phyloP scores from a whole-genome alignment of 768 basidiomycete genomes.

The Boletus vinaceobasis region DNA sequence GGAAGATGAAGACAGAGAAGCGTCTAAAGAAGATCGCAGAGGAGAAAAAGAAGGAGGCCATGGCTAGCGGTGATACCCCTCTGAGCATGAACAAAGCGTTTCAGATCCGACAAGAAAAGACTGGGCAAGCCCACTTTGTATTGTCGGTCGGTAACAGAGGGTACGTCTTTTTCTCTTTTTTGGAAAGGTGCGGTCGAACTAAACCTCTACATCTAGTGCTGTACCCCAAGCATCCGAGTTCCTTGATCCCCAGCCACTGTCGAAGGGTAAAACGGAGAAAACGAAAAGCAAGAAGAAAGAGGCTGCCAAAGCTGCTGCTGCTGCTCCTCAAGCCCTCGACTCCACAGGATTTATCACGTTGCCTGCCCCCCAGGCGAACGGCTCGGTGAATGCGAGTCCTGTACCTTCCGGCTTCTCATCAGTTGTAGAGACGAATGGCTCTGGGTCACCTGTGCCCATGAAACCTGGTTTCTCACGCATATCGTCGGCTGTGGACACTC shows the following conservation, averaged over 20 bases:
- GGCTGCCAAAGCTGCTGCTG: constrained; percentile 40
- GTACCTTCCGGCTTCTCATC: constrained; percentile 39
- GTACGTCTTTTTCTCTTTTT: constrained; percentile 40
- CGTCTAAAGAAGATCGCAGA: constrained; percentile 96
- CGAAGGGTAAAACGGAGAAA: constrained; percentile 83
- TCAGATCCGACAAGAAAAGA: constrained; percentile 87
- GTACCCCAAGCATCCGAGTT: constrained; percentile 85
- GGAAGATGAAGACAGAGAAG: constrained; percentile 97
- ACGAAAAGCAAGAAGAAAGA: constrained; percentile 79
- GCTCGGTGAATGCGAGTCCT: constrained; percentile 41
- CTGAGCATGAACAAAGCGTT: constrained; percentile 94
- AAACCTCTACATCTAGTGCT: constrained; percentile 47
- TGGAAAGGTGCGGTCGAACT: neutral
- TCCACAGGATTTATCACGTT: constrained; percentile 69
- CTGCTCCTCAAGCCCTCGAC: constrained; percentile 43
- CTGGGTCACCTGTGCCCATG: constrained; percentile 58
- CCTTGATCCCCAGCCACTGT: constrained; percentile 73
- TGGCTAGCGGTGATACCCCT: constrained; percentile 94
- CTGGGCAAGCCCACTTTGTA: constrained; percentile 95
- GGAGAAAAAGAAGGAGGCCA: constrained; percentile 90
- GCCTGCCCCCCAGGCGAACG: constrained; percentile 53
- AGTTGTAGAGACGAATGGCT: constrained; percentile 26
- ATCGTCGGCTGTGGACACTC: constrained; percentile 51
- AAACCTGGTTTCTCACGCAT: constrained; percentile 78
- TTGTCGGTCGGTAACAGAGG: constrained; percentile 91